Percentiles rank a stretch among this genome's conserved stretches.
These are phyloP conservation scores for Zygosaccharomyces sapae DNA, from an alignment of 1,139 yeast species.

Conservation along the genomic window DNA sequence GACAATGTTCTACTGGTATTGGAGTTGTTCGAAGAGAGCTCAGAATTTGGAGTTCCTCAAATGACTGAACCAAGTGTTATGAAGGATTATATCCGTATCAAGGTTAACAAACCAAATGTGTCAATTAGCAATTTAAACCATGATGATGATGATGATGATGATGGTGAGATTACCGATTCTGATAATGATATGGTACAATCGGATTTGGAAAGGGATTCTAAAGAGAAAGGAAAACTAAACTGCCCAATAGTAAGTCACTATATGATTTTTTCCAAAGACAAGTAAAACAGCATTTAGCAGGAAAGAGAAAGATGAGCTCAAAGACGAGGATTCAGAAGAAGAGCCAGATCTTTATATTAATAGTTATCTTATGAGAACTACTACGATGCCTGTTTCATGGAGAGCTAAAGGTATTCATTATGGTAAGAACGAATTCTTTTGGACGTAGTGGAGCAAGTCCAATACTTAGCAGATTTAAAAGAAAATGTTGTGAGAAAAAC, in stretches of 20 bases:
- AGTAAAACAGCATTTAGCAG: conserved; percentile 7
- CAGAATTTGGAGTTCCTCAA: conserved; percentile 72
- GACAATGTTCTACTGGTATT: conserved; percentile 67
- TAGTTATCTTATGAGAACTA: conserved; percentile 64
- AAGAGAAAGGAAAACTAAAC: conserved; percentile 10
- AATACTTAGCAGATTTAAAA: conserved; percentile 57
- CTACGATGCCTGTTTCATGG: conserved; percentile 74
- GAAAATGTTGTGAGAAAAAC: conserved; percentile 54
- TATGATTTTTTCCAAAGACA: conserved; percentile 14
- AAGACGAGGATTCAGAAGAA: conserved; percentile 23
- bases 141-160: not conserved
- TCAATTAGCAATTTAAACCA: conserved; percentile 2
- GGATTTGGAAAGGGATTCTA: not conserved
- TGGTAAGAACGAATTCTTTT: conserved; percentile 75
- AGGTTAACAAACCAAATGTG: conserved; percentile 25
- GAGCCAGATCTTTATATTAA: conserved; percentile 43
- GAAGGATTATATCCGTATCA: conserved; percentile 58
- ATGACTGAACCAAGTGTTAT: conserved; percentile 67
- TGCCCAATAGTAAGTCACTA: conserved; percentile 8
- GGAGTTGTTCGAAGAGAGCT: conserved; percentile 67
- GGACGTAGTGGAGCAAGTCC: conserved; percentile 64
- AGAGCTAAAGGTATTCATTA: conserved; percentile 77
- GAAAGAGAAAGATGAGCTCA: conserved; percentile 7
- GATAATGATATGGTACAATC: conserved; percentile 10
- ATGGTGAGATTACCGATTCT: conserved; percentile 16